Percentiles rank a stretch among this genome's conserved stretches.
Conservation (phyloP, 2,329 filamentous ascomycete species). For the Verticillium nubilum region DNA sequence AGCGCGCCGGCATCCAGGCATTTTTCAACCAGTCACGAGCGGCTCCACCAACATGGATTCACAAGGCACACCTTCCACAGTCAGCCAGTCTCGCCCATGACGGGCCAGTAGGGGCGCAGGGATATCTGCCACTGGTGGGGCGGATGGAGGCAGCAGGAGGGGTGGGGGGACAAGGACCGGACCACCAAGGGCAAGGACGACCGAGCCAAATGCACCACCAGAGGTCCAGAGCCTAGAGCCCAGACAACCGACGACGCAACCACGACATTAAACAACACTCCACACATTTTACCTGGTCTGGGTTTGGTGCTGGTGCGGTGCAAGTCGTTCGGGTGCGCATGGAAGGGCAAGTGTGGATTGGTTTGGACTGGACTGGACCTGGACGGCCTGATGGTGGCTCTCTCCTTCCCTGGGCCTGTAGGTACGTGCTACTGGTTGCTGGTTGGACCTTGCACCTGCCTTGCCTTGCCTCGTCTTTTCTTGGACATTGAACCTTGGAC, state of each 20-base stretch:
- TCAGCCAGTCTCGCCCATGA: background rate
- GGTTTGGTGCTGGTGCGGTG: conserved; percentile 5
- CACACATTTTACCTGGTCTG: background rate
- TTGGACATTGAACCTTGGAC: background rate
- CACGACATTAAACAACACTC: conserved; percentile 11
- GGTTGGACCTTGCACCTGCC: background rate
- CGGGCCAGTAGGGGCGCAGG: background rate
- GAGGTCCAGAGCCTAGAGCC: background rate
- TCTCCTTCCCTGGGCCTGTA: background rate
- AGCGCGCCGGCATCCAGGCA: background rate
- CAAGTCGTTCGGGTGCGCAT: background rate
- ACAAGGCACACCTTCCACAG: background rate
- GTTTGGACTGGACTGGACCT: background rate
- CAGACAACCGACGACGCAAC: conserved; percentile 14
- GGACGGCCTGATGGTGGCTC: background rate
- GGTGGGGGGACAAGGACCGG: conserved; percentile 6
- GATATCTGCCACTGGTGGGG: background rate
- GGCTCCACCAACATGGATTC: background rate
- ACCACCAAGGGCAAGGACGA: background rate
- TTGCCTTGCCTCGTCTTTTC: background rate
- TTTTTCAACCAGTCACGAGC: background rate
- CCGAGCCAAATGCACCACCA: background rate
- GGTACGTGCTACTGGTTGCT: background rate
- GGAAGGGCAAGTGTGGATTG: background rate
- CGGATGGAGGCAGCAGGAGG: conserved; percentile 2